Evolutionary conservation across 2,329 filamentous ascomycete species (phyloP).

Genomic region (Penicillium sp.): DNA sequence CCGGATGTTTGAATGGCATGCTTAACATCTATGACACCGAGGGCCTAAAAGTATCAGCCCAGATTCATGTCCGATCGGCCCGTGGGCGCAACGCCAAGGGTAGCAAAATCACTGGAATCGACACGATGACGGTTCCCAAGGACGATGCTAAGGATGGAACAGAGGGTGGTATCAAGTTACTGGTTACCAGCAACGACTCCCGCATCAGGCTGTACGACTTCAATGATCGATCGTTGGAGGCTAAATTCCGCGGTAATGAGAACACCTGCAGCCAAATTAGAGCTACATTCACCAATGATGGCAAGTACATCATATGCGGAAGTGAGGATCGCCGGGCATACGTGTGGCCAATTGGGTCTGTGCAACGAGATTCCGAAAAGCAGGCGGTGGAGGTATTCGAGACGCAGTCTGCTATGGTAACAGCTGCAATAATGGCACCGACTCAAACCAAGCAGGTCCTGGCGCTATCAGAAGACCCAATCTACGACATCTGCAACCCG

Average conservation of each 20-base stretch:
- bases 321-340: slow-evolving; percentile 90
- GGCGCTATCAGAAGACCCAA: slow-evolving; percentile 77
- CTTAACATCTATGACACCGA: slow-evolving; percentile 94
- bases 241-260: slow-evolving; percentile 88
- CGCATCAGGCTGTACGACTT: slow-evolving; percentile 86
- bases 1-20: slow-evolving; percentile 78
- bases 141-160: slow-evolving; percentile 52
- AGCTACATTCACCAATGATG: slow-evolving; percentile 84
- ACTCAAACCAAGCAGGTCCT: slow-evolving; percentile 73
- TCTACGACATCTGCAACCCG: slow-evolving; percentile 96
- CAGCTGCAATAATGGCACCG: slow-evolving; percentile 82
- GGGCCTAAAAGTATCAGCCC: slow-evolving; percentile 75
- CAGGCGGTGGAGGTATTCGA: slow-evolving; percentile 85
- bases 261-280: slow-evolving; percentile 89
- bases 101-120: slow-evolving; percentile 95
- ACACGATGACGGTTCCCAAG: slow-evolving; percentile 64
- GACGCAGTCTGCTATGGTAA: slow-evolving; percentile 84
- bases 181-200: slow-evolving; percentile 94
- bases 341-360: slow-evolving; percentile 72
- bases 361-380: slow-evolving; percentile 72
- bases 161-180: slow-evolving; percentile 70
- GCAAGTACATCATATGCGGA: slow-evolving; percentile 81
- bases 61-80: slow-evolving; percentile 90
- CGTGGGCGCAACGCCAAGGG: slow-evolving; percentile 92
- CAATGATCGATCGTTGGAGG: slow-evolving; percentile 76